Base-by-base conservation (phyloP, 192 early-diverging fungal genomes). In the Coemansia sp. region DNA sequence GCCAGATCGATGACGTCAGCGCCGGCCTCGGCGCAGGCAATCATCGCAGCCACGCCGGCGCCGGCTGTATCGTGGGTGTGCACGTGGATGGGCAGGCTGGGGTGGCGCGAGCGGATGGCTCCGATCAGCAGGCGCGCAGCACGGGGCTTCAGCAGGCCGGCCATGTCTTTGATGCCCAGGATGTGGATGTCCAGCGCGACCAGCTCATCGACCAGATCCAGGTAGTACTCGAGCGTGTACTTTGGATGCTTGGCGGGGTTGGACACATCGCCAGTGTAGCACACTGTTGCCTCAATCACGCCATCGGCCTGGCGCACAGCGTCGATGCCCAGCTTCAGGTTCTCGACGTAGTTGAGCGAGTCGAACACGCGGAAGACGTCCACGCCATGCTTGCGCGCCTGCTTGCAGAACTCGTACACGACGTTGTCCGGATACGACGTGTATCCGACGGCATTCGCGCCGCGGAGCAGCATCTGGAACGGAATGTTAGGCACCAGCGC, bases 361-460 rank as follows among this genome's bases (percentile, higher is more conserved):
- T 98, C 96, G 82, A 98, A 98, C 49, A 98, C 93, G 70, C 96
- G 90, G 88, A 98, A 98, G 45, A 98, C 86, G 72, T 98, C 96
- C 72, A 98, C 90, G 58, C 96, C 96, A 60, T 89, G 79, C 66
- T 89, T 79, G 62, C 86, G 85, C 56, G 96, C 96, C 72, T 91
- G 93, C 72, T 86, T 89, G 80, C 94, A 96, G 82, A 98, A 98
- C 64, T 94, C 94, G 66, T 94, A 96, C 21, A 98, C 89, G 37
- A 98, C 89, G 65, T 98, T 97, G 82, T 98, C 96, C 4, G 96
- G 96, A 70, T 98, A 98, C 50, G 89, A 92, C 43, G 94, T 98
- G 83, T 96, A 96, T 19, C 96, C 96, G 22, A 98, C 96, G 27
- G 94, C 96, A 60, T 98, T 98, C 48, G 96, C 96, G 52, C 96